Base-by-base conservation (phyloP, 2,329 filamentous ascomycete genomes). In the Penicillium palitans region DNA sequence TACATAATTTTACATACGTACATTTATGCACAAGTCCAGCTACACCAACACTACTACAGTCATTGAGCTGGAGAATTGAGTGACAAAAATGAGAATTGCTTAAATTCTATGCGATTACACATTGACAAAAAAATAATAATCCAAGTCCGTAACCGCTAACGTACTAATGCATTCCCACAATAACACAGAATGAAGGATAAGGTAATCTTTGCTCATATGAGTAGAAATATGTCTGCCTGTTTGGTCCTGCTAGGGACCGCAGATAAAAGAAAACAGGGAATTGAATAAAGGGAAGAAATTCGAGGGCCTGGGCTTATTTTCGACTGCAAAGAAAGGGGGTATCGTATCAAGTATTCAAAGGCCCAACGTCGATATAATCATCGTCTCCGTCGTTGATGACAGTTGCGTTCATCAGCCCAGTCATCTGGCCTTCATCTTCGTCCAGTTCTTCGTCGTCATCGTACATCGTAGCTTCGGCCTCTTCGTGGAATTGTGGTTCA, bases 401-500 rank as follows among this genome's bases (percentile, higher is more conserved):
- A 6, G 75, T 72, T 29, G 75, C 76, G 64, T 76, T 71, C 74
- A 78, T 72, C 55, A 78, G 67, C 57, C 74, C 75, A 25, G 74
- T 74, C 58, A 77, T 70, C 52, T 74, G 74, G 45, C 73, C 74
- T 58, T 77, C 75, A 31, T 77, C 76, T 66, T 77, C 76, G 44
- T 78, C 76, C 52, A 77, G 59, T 64, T 78, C 75, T 59, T 78
- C 77, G 37, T 74, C 75, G 45, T 79, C 75, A 60, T 78, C 75
- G 62, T 76, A 78, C 73, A 78, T 78, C 35, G 76, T 77, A 44
- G 72, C 74, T 59, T 77, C 75, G 12, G 68, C 71, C 59, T 69
- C 66, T 39, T 73, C 72, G 39, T 66, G 71, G 31, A 61, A 66
- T 44, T 67, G 58, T 29, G 65, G 60, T 40, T 76, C 72, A 12